A percentile compares a stretch with the other conserved stretches of the same genome.
Evolutionary conservation across 192 early-diverging fungal genomes (phyloP).

Genomic region (Coemansia sp.): DNA sequence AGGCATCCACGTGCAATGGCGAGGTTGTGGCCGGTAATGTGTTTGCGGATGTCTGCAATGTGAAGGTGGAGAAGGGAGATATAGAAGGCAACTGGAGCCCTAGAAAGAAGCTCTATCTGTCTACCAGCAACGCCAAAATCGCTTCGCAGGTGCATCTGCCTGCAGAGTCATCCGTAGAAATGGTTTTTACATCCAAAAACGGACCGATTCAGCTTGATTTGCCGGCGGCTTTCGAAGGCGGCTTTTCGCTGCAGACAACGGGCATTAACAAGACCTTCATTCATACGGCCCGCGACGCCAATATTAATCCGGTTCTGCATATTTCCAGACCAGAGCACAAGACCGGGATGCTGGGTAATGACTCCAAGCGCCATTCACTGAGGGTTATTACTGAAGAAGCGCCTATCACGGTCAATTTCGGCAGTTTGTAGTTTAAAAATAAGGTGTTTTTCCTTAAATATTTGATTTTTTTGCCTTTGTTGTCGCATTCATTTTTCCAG

Average conservation of each 20-base stretch:
- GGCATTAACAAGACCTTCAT: slow-evolving; percentile 41
- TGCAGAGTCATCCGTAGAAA: slow-evolving; percentile 21
- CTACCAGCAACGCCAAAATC: slow-evolving; percentile 37
- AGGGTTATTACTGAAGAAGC: slow-evolving; percentile 33
- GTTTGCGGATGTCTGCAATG: slow-evolving; percentile 20
- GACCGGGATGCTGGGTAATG: slow-evolving; percentile 19
- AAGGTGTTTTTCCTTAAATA: too few species aligned
- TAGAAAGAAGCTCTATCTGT: slow-evolving; percentile 39
- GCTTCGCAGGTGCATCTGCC: slow-evolving; percentile 26
- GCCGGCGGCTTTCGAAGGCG: slow-evolving; percentile 42
- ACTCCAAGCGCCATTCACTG: slow-evolving; percentile 37
- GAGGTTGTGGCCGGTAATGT: slow-evolving; percentile 36
- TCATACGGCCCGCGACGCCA: slow-evolving; percentile 17
- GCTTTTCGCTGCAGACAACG: slow-evolving; percentile 41
- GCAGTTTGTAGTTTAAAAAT: slow-evolving; percentile 15
- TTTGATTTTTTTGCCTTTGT: too few species aligned
- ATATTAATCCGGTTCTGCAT: slow-evolving; percentile 26
- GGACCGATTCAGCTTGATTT: slow-evolving; percentile 34
- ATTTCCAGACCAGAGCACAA: slow-evolving; percentile 33
- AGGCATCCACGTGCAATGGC: slow-evolving; percentile 29
- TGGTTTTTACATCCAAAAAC: slow-evolving; percentile 30
- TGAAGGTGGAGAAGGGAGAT: slow-evolving; percentile 26
- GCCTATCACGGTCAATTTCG: slow-evolving; percentile 32
- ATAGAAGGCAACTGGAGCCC: slow-evolving; percentile 50
- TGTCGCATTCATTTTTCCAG: too few species aligned